These are phyloP conservation scores for Heimioporus sp. DNA, from an alignment of 768 basidiomycete genomes.

Conservation along the genomic window DNA sequence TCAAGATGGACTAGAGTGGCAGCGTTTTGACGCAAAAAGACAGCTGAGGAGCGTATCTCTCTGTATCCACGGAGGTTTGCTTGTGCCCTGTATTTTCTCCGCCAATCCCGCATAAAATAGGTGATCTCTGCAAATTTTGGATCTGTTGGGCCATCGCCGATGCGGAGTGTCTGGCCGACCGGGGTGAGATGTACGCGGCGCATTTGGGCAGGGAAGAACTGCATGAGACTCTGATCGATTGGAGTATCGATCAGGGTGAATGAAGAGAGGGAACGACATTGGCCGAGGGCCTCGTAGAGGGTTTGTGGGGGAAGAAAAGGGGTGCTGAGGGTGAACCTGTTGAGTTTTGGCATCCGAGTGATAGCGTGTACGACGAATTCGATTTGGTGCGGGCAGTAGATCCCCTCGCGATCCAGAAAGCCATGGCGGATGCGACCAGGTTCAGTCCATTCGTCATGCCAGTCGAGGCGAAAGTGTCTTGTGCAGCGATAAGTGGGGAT, in stretches of 20 bases:
- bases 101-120: constrained; percentile 36
- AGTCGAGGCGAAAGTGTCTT: constrained; percentile 33
- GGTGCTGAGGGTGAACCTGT: constrained; percentile 25
- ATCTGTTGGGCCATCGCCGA: constrained; percentile 34
- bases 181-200: constrained; percentile 28
- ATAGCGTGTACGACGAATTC: constrained; percentile 25
- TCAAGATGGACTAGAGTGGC: constrained; percentile 30
- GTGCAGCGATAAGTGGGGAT: neutral
- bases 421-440: constrained; percentile 34
- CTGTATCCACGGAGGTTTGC: constrained; percentile 27
- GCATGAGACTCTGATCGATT: constrained; percentile 34
- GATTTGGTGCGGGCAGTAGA: constrained; percentile 30
- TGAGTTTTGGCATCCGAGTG: constrained; percentile 30
- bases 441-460: constrained; percentile 38
- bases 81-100: constrained; percentile 34
- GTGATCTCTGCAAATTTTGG: constrained; percentile 30
- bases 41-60: constrained; percentile 29
- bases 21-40: constrained; percentile 31
- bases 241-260: constrained; percentile 33
- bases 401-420: constrained; percentile 30
- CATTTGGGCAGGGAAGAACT: constrained; percentile 25
- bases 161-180: constrained; percentile 34
- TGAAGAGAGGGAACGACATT: constrained; percentile 25
- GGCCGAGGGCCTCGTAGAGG: constrained; percentile 27
- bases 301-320: constrained; percentile 32